Percentiles rank a stretch among this genome's conserved stretches.
These are phyloP conservation scores for Didymella lethalis DNA, from an alignment of 2,329 filamentous ascomycete genomes.

Conservation along the genomic window DNA sequence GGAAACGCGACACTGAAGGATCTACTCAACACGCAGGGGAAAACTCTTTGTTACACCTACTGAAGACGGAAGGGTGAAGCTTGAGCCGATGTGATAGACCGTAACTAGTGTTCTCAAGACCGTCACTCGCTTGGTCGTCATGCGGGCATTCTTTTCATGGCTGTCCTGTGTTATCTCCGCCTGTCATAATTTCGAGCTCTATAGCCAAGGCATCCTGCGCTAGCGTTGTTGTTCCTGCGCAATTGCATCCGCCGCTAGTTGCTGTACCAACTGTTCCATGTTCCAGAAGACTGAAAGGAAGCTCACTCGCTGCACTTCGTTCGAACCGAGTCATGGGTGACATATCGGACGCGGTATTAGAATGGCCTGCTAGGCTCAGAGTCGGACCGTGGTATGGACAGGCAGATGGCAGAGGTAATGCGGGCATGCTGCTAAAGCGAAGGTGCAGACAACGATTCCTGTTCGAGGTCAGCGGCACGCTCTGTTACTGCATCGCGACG, in stretches of 20 bases:
- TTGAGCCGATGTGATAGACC: not conserved
- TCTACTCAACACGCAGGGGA: conserved; percentile 39
- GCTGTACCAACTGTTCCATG: not conserved
- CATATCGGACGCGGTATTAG: not conserved
- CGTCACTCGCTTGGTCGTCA: not conserved
- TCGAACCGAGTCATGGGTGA: not conserved
- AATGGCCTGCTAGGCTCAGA: not conserved
- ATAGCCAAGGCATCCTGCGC: not conserved
- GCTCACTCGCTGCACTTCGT: not conserved
- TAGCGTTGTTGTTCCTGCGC: not conserved
- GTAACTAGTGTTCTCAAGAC: not conserved
- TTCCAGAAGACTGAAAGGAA: not conserved
- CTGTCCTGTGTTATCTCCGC: not conserved
- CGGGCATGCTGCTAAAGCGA: not conserved
- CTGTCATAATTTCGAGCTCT: not conserved
- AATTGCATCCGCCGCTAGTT: not conserved
- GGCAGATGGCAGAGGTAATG: not conserved
- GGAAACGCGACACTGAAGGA: conserved; percentile 37
- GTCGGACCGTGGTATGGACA: not conserved
- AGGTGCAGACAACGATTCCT: not conserved
- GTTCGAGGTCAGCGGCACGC: not conserved
- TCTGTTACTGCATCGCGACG: not conserved
- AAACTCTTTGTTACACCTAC: conserved; percentile 35
- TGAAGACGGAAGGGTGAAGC: conserved; percentile 1
- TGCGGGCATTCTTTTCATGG: not conserved